Conservation (phyloP, 805 yeast genomes). For the Myxozyma sirexii region DNA sequence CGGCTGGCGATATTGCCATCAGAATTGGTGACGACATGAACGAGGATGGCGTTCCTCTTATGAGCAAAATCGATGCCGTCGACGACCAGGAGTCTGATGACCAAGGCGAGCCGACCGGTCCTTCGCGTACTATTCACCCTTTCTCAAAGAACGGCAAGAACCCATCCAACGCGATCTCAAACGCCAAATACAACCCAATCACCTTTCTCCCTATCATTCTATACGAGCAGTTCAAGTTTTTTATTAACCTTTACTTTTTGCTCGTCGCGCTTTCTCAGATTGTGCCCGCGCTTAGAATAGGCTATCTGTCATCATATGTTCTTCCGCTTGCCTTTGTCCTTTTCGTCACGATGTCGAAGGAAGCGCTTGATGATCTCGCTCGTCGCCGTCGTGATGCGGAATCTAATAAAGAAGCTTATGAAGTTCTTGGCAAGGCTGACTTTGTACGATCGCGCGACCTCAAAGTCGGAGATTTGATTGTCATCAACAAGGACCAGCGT, state of each 20-base stretch:
- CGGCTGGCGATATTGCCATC: slow-evolving; percentile 30
- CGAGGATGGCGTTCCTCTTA: slow-evolving; percentile 34
- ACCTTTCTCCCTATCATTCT: slow-evolving; percentile 86
- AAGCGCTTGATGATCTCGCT: slow-evolving; percentile 90
- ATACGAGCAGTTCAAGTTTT: slow-evolving; percentile 95
- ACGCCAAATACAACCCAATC: slow-evolving; percentile 89
- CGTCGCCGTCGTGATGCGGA: slow-evolving; percentile 89
- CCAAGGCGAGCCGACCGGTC: slow-evolving; percentile 22
- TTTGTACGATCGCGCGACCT: slow-evolving; percentile 60
- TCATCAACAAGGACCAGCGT: slow-evolving; percentile 75
- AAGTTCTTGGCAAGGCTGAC: slow-evolving; percentile 49
- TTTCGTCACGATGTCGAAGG: slow-evolving; percentile 91
- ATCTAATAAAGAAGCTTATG: slow-evolving; percentile 81
- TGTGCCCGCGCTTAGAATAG: slow-evolving; percentile 86
- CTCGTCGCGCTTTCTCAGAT: slow-evolving; percentile 93
- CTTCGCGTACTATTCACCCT: slow-evolving; percentile 28
- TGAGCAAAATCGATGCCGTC: slow-evolving; percentile 30
- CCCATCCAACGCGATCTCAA: slow-evolving; percentile 80
- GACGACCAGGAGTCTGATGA: slow-evolving; percentile 27
- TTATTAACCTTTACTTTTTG: slow-evolving; percentile 88
- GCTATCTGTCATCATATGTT: slow-evolving; percentile 87
- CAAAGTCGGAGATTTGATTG: slow-evolving; percentile 83
- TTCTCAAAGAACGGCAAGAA: slow-evolving; percentile 27
- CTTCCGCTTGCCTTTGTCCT: slow-evolving; percentile 94
- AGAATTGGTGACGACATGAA: slow-evolving; percentile 31